Conservation (phyloP, 139 green algal genomes). For the Chlorella sp. region DNA sequence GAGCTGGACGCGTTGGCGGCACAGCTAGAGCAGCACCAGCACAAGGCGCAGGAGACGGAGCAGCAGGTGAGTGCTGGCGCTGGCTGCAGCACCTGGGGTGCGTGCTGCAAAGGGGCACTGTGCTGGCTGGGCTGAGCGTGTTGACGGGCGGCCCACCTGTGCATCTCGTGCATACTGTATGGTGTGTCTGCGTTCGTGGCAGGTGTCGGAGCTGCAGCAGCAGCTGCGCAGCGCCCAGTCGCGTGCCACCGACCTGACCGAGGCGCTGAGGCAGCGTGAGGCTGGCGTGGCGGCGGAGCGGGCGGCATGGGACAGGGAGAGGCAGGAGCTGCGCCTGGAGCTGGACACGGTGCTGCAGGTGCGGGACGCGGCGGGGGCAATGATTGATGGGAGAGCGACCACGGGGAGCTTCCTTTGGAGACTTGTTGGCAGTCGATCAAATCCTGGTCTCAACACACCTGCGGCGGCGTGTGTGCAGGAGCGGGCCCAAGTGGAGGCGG, state of each 20-base stretch:
- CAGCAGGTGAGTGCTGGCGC: slow-evolving; percentile 1
- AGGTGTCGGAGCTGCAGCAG: not conserved
- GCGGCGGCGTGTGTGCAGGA: no score
- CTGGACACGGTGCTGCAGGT: not conserved
- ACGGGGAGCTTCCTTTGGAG: no score
- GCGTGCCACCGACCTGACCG: not conserved
- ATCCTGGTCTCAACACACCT: no score
- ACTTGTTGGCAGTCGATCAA: no score
- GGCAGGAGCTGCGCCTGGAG: not conserved
- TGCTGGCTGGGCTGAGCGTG: no score
- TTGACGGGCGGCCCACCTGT: no score
- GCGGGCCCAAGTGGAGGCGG: not conserved
- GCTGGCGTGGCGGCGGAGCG: not conserved
- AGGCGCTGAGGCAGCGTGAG: not conserved
- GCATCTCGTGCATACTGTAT: no score
- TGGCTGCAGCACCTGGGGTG: no score
- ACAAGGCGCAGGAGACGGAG: slow-evolving; percentile 7
- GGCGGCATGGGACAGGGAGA: not conserved
- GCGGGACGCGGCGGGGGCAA: no score
- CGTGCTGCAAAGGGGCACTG: no score
- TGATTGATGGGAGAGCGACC: no score
- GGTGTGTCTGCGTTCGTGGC: no score
- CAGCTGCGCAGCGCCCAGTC: not conserved
- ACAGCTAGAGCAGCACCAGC: not conserved
- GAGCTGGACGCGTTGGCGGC: not conserved